These are phyloP conservation scores for Cetradonia linearis DNA, from an alignment of 495 filamentous ascomycete genomes.

Conservation along the genomic window DNA sequence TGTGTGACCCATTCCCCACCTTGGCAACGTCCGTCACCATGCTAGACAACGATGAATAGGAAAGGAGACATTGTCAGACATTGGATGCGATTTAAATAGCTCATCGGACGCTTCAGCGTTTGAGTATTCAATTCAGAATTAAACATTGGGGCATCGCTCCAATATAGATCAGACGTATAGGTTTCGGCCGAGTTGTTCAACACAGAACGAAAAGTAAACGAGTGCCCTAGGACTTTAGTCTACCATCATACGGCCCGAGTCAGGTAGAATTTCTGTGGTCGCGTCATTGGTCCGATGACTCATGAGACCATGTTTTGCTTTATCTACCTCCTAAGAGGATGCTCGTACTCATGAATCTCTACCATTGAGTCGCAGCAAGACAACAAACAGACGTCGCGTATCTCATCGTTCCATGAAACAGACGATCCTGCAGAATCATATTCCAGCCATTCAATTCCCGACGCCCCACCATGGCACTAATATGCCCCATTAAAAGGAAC, in stretches of 20 bases:
- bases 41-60: not conserved
- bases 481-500: not conserved
- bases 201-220: not conserved
- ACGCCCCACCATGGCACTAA: not conserved
- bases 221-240: not conserved
- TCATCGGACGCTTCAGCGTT: not conserved
- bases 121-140: not conserved
- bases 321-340: not conserved
- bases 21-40: not conserved
- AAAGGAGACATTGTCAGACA: not conserved
- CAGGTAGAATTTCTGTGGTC: not conserved
- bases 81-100: too few species aligned
- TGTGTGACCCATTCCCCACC: not conserved
- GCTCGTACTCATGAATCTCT: not conserved
- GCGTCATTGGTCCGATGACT: not conserved
- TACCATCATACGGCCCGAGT: slow-evolving; percentile 3
- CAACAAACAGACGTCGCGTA: not conserved
- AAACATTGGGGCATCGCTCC: not conserved
- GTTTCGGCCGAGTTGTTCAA: not conserved
- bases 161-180: not conserved
- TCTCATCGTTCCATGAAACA: not conserved
- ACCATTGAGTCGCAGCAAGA: not conserved
- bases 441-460: not conserved
- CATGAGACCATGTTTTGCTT: not conserved
- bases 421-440: not conserved